phyloP scores from a whole-genome alignment of 202 grass and related monocot genomes.

The Bolboschoenoplectus hybrid region DNA sequence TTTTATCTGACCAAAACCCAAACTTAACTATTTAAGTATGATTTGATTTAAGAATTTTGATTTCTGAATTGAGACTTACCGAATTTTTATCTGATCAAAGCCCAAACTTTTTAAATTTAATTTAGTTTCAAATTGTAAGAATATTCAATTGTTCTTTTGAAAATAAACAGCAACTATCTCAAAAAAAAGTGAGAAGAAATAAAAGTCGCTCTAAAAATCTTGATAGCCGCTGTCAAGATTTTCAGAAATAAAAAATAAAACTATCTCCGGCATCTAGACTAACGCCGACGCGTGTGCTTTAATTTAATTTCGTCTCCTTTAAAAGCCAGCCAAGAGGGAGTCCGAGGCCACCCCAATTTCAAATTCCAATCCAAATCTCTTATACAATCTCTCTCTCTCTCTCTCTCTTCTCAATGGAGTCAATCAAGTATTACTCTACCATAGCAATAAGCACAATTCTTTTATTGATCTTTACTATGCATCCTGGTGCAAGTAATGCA shows the following conservation, averaged over 20 bases:
- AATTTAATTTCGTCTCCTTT: neutral
- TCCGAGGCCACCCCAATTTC: neutral
- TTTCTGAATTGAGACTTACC: too few relatives aligned
- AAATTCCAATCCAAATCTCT: neutral
- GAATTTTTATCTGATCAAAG: too few relatives aligned
- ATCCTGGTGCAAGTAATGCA: constrained; percentile 16
- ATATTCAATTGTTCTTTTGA: too few relatives aligned
- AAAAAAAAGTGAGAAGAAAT: too few relatives aligned
- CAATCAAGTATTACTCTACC: neutral
- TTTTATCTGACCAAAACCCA: too few relatives aligned
- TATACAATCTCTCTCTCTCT: neutral
- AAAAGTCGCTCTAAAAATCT: neutral
- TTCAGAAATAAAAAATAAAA: neutral
- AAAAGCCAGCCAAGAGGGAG: constrained; percentile 9
- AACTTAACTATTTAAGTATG: too few relatives aligned
- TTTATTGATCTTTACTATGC: neutral
- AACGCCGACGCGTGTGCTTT: neutral
- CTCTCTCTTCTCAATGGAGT: constrained; percentile 18
- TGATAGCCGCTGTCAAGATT: too few relatives aligned
- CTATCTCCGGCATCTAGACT: neutral
- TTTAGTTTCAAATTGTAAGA: too few relatives aligned
- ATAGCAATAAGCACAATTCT: neutral
- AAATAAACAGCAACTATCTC: too few relatives aligned
- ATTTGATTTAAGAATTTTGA: too few relatives aligned
- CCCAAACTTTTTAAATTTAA: too few relatives aligned